Base-by-base conservation (phyloP, 75 land plant species). In the Sequoiadendron giganteum region DNA sequence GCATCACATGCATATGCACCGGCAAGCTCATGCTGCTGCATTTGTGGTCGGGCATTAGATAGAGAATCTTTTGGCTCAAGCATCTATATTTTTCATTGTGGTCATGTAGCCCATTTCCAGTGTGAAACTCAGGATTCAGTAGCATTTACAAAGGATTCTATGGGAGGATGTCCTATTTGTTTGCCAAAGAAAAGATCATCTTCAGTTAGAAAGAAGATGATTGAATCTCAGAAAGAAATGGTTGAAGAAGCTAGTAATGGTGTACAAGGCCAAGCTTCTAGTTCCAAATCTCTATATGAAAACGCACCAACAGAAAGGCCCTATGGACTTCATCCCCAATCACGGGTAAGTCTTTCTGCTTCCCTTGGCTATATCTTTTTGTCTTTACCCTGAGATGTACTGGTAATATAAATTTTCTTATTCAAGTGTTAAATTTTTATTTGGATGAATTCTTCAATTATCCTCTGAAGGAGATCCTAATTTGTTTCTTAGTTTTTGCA, bases 1-100 rank as follows among this genome's bases (percentile, higher is more conserved):
- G 94, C 90, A 21, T 91, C 95, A 86, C 99, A 95, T 93, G 99
- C 94, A 56, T 98, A 90, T 93, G 91, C 94, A 5, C 96, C 95
- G 28, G 30, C 89, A 72, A 90, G 92, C 86, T 85, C 91, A 25
- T 43, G 32, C 9, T 98, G 99, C 90, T 97, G 97, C 83, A 90
- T 96, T 68, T 98, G 99, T 87, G 89, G 91, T 52, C 86, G 89
- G 76, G 72, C 87, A 52, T 88, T 98, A 18, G 85, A 88, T 82
- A 94, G 90, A 61, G 87, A 82, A 19, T 58, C 90, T 56, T 88
- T 90, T 40, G 82, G 56, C 42, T 89, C 90, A 75, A 38, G 91
- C 42, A 80, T 97, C 52, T 93, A 91, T 80, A 90, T 97, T 61
- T 97, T 91, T 87, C 90, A 70, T 65, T 97, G 99, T 92, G 99